Evolutionary conservation across 1,139 yeast genomes (phyloP), one percentile per base, ranked within the genome.

Genomic region (Entelexis sorbosivorans): DNA sequence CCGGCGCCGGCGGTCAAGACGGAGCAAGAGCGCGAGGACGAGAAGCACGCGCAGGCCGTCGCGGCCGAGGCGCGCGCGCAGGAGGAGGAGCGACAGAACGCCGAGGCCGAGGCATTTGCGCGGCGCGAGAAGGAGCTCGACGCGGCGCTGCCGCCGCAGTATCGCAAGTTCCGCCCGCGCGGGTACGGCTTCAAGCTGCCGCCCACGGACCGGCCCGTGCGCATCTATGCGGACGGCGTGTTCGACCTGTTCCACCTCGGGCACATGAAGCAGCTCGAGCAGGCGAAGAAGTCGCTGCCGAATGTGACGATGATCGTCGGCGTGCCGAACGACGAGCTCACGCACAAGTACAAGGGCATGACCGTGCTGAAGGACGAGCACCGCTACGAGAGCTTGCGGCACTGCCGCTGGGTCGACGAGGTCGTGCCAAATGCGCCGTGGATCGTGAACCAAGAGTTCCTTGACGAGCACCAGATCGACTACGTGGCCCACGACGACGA

Each of bases 401-500:
- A 91, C 68, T 91, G 98, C 67, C 79, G 74, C 62, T 91, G 98
- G 98, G 98, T 91, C 24, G 97, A 91, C 65, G 97, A 91, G 65
- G 97, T 91, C 22, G 75, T 91, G 49, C 88, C 91, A 28, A 74
- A 85, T 66, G 96, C 96, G 1, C 98, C 98, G 11, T 91, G 98
- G 98, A 78, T 84, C 61, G 91, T 91, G 31, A 84, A 91, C 2
- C 78, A 88, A 49, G 88, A 83, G 47, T 91, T 91, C 62, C 69
- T 91, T 58, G 72, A 72, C 50, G 69, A 82, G 61, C 96, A 91
- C 69, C 72, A 80, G 52, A 87, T 91, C 59, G 98, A 91, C 66
- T 91, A 87, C 63, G 96, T 91, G 53, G 98, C 98, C 4, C 98
- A 91, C 68, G 98, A 91, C 68, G 98, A 91, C 66, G 72, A 88